Evolutionary conservation across 208 protist genomes (phyloP), one percentile per base, ranked within the genome.

Genomic region (Crithidia sp.): DNA sequence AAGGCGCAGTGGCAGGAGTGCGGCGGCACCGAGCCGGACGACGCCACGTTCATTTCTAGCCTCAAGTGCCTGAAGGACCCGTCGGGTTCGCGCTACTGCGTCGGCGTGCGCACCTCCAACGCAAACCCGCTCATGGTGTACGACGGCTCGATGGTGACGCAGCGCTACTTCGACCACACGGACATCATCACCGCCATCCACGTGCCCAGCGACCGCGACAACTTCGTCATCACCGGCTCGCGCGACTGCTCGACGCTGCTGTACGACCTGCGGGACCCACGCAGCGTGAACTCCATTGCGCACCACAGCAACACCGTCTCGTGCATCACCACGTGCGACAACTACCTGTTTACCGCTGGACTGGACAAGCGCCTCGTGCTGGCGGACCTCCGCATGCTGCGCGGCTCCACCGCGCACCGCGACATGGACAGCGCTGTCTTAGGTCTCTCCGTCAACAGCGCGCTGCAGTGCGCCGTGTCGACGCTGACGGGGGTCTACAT

Each of bases 141-240:
- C 77, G 88, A 95, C 52, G 64, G 67, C n/a, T 85, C 80, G 17
- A 71, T 85, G 39, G 69, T 85, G 47, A 67, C 92, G 40, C 86
- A 91, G 56, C 88, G 91, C 50, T 93, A 94, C 77, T 81, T 67
- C 40, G 90, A 92, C 55, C 92, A 96, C 78, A 84, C 82, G 45
- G 92, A 96, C 71, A 89, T 96, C 62, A 88, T 96, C 54, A 93
- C 92, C 13, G 78, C 88, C 10, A 79, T 96, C 73, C 83, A 92
- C 64, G 82, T 91, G 7, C 86, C 90, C n/a, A 59, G 63, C 17
- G 89, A 94, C 45, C 77, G 82, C 40, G 86, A 92, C 16, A 86
- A 77, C 68, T 77, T 78, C 14, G 76, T 96, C 65, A 79, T 96
- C 67, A 94, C 90, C 9, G 92, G 92, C 39, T 96, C 92, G 9